These are phyloP conservation scores for Craspedostauros australis DNA, from an alignment of 108 stramenopile species.

Conservation along the genomic window DNA sequence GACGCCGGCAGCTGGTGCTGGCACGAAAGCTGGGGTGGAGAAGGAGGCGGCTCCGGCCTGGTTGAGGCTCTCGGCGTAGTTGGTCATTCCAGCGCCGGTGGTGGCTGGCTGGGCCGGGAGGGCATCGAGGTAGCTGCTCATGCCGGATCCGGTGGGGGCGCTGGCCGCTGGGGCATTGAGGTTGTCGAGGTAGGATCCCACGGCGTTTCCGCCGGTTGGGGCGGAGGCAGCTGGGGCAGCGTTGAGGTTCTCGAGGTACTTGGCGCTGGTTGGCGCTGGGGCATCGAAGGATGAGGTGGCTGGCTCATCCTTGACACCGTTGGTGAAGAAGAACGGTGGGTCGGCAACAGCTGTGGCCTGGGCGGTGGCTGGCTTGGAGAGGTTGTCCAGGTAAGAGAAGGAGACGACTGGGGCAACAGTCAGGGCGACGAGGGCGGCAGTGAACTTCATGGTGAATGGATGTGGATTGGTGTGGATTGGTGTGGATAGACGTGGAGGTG, in stretches of 20 bases:
- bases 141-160: conserved; percentile 7
- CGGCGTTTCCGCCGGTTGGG: background rate
- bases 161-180: conserved; percentile 12
- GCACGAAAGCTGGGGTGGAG: no score
- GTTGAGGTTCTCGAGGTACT: conserved; percentile 4
- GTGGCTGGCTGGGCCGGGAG: background rate
- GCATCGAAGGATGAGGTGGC: conserved; percentile 8
- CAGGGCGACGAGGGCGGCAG: conserved; percentile 9
- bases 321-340: background rate
- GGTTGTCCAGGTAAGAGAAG: conserved; percentile 23
- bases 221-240: background rate
- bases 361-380: conserved; percentile 4
- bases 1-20: no score
- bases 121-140: conserved; percentile 7
- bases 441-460: conserved; percentile 14
- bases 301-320: conserved; percentile 14
- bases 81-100: background rate
- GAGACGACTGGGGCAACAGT: conserved; percentile 16
- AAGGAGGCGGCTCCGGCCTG: no score
- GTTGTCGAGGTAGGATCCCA: conserved; percentile 10
- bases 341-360: background rate
- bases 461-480: no score
- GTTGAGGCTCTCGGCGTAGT: no score
- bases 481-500: no score
- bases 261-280: conserved; percentile 1